phyloP scores from a whole-genome alignment of 768 basidiomycete genomes.

The Rhizopogon vesiculosus region DNA sequence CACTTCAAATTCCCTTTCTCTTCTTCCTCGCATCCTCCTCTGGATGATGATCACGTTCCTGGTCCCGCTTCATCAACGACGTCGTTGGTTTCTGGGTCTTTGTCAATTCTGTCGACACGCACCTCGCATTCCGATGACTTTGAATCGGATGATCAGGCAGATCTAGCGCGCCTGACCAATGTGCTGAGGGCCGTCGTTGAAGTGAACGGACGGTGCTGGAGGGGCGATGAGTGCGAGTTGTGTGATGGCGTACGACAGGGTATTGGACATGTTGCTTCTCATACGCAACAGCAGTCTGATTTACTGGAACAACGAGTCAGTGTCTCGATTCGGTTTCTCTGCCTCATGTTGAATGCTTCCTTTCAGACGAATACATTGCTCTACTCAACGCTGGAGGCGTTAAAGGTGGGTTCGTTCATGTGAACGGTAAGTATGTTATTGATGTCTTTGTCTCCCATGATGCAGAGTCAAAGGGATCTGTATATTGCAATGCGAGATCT shows the following conservation, averaged over 20 bases:
- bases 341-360: background rate
- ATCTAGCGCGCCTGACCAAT: conserved; percentile 78
- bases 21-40: conserved; percentile 30
- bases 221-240: conserved; percentile 77
- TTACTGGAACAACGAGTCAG: conserved; percentile 68
- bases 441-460: conserved; percentile 1
- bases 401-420: conserved; percentile 51
- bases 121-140: conserved; percentile 14
- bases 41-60: conserved; percentile 28
- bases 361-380: conserved; percentile 56
- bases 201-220: conserved; percentile 78
- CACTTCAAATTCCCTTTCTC: conserved; percentile 58
- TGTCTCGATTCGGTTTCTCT: conserved; percentile 3
- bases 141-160: conserved; percentile 55
- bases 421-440: conserved; percentile 9
- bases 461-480: conserved; percentile 74
- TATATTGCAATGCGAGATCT: conserved; percentile 86
- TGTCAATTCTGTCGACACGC: conserved; percentile 10
- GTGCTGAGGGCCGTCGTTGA: conserved; percentile 75
- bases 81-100: conserved; percentile 10
- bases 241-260: conserved; percentile 75
- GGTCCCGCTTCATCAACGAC: conserved; percentile 14
- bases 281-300: conserved; percentile 70
- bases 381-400: conserved; percentile 66
- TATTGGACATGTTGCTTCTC: conserved; percentile 58